A percentile compares a stretch with the other conserved stretches of the same genome.
Evolutionary conservation across 805 yeast genomes (phyloP).

Genomic region (Maudiozyma saulgeensis): DNA sequence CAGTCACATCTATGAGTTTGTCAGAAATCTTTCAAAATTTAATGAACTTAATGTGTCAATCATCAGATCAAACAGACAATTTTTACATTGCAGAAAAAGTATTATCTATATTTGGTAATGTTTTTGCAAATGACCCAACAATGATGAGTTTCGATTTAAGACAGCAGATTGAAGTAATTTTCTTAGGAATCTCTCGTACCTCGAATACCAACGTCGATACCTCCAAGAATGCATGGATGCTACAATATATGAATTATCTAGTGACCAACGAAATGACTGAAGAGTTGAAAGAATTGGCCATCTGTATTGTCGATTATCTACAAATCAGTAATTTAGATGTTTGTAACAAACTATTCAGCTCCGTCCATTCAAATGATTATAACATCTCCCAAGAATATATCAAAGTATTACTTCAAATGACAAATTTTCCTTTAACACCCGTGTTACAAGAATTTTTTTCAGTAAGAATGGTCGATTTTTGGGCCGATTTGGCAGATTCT

Average conservation of each 20-base stretch:
- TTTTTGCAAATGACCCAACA: slow-evolving; percentile 24
- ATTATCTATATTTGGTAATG: slow-evolving; percentile 19
- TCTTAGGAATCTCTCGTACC: slow-evolving; percentile 24
- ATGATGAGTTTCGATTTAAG: slow-evolving; percentile 25
- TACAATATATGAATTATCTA: slow-evolving; percentile 27
- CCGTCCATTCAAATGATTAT: slow-evolving; percentile 5
- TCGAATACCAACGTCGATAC: slow-evolving; percentile 10
- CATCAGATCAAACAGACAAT: slow-evolving; percentile 18
- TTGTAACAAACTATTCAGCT: slow-evolving; percentile 27
- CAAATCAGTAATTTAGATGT: slow-evolving; percentile 26
- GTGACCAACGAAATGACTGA: slow-evolving; percentile 24
- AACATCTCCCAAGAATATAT: slow-evolving; percentile 31
- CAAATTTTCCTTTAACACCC: slow-evolving; percentile 50
- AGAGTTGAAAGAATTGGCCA: slow-evolving; percentile 26
- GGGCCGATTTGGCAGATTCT: slow-evolving; percentile 58
- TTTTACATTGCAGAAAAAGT: slow-evolving; percentile 21
- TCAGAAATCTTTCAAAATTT: slow-evolving; percentile 22
- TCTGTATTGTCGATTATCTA: slow-evolving; percentile 26
- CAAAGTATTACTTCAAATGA: slow-evolving; percentile 40
- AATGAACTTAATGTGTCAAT: slow-evolving; percentile 23
- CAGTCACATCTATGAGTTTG: slow-evolving; percentile 24
- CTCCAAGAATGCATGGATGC: slow-evolving; percentile 25
- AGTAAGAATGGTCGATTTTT: slow-evolving; percentile 48
- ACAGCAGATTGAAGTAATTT: slow-evolving; percentile 22
- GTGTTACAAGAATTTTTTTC: slow-evolving; percentile 51